A percentile compares a stretch with the other conserved stretches of the same genome.
These are phyloP conservation scores for Stephania japonica DNA, from an alignment of 164 flowering plant genomes.

Conservation along the genomic window DNA sequence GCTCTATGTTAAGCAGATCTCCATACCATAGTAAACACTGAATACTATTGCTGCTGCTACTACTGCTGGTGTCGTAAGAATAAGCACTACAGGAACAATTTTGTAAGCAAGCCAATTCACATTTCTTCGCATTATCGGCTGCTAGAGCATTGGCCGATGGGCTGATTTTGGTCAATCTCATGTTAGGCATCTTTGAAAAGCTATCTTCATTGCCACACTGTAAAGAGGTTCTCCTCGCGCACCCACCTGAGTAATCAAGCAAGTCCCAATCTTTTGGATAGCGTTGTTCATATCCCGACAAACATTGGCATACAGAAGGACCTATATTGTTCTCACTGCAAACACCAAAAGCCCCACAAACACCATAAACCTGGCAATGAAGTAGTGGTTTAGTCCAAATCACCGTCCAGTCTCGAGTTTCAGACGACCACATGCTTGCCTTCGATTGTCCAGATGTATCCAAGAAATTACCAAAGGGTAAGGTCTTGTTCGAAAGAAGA, in stretches of 20 bases:
- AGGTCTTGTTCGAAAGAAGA: conserved; percentile 2
- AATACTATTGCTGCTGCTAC: too few relatives aligned
- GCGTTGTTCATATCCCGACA: conserved; percentile 15
- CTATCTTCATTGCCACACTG: too few relatives aligned
- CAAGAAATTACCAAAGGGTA: conserved; percentile 7
- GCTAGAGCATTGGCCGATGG: background rate
- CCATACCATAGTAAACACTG: too few relatives aligned
- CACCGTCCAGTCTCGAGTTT: conserved; percentile 16
- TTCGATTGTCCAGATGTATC: conserved; percentile 13
- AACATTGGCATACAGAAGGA: conserved; percentile 18
- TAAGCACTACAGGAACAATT: too few relatives aligned
- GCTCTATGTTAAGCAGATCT: too few relatives aligned
- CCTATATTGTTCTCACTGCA: conserved; percentile 13
- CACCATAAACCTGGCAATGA: conserved; percentile 18
- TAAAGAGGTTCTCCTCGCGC: too few relatives aligned
- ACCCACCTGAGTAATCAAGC: conserved; percentile 4
- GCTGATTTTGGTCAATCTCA: conserved; percentile 10
- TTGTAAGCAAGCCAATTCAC: too few relatives aligned
- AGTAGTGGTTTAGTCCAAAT: conserved; percentile 25
- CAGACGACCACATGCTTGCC: conserved; percentile 14
- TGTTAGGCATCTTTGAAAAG: background rate
- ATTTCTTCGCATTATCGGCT: conserved; percentile 7
- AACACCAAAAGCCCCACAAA: conserved; percentile 5
- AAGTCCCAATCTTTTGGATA: conserved; percentile 15
- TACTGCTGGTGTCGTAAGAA: too few relatives aligned